These are phyloP conservation scores for Aspergillus nanangensis DNA, from an alignment of 495 filamentous ascomycete genomes.

Conservation along the genomic window DNA sequence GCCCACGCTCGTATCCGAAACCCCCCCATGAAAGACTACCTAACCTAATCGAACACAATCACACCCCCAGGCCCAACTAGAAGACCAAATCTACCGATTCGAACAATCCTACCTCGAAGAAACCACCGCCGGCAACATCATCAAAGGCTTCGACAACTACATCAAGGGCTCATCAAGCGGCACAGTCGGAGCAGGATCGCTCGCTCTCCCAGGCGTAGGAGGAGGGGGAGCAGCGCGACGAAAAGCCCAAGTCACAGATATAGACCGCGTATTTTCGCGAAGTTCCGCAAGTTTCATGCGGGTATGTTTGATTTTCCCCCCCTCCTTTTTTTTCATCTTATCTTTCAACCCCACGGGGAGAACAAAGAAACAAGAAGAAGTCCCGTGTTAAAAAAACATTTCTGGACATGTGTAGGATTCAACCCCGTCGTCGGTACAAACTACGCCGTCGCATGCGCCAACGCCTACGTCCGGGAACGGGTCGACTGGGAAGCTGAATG, in stretches of 20 bases:
- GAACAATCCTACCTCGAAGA: conserved; percentile 90
- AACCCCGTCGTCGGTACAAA: conserved; percentile 43
- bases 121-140: conserved; percentile 88
- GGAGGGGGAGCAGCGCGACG: conserved; percentile 25
- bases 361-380: not conserved
- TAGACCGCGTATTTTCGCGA: conserved; percentile 48
- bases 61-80: conserved; percentile 49
- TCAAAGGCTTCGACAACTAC: conserved; percentile 95
- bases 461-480: conserved; percentile 43
- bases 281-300: conserved; percentile 50
- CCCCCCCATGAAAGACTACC: not conserved
- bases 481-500: conserved; percentile 26
- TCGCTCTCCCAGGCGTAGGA: conserved; percentile 40
- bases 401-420: conserved; percentile 32
- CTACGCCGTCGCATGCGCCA: conserved; percentile 46
- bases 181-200: conserved; percentile 27
- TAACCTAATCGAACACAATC: not conserved
- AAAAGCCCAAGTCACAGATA: conserved; percentile 44
- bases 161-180: conserved; percentile 71
- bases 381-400: not conserved
- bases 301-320: conserved; percentile 24
- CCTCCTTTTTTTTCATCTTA: not conserved
- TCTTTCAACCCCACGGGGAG: not conserved
- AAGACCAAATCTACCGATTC: conserved; percentile 79
- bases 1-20: not conserved